phyloP scores from a whole-genome alignment of 2,329 filamentous ascomycete genomes.

The Pseudogymnoascus destructans region DNA sequence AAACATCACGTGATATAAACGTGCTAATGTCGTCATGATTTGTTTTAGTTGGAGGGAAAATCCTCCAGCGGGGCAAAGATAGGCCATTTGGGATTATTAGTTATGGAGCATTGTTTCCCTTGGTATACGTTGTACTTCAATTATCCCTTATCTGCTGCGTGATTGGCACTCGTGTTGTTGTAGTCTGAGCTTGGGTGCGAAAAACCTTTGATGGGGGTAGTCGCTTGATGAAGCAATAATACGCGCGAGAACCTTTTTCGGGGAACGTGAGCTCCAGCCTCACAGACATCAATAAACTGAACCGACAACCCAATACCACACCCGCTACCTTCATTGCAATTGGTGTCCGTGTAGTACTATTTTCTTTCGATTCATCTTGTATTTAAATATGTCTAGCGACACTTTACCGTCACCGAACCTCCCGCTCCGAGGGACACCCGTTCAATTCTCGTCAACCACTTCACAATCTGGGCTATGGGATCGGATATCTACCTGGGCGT shows the following conservation, averaged over 20 bases:
- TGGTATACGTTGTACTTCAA: background rate
- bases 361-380: slow-evolving; percentile 10
- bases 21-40: slow-evolving; percentile 8
- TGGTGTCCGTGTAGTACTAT: slow-evolving; percentile 2
- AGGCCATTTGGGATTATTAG: background rate
- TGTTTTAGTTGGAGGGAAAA: background rate
- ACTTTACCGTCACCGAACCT: slow-evolving; percentile 1
- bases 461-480: slow-evolving; percentile 47
- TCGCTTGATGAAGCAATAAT: slow-evolving; percentile 7
- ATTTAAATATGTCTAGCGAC: slow-evolving; percentile 11
- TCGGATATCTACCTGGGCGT: slow-evolving; percentile 78
- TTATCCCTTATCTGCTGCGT: background rate
- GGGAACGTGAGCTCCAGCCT: background rate
- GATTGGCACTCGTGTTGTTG: background rate
- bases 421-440: slow-evolving; percentile 6
- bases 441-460: slow-evolving; percentile 23
- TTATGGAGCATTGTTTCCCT: background rate
- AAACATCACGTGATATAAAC: background rate
- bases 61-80: background rate
- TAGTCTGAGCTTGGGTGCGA: slow-evolving; percentile 5
- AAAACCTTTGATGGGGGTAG: slow-evolving; percentile 2
- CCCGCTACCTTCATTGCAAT: slow-evolving; percentile 8
- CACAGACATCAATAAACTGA: slow-evolving; percentile 9
- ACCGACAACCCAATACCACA: background rate
- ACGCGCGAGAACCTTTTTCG: slow-evolving; percentile 12